phyloP scores from a whole-genome alignment of 192 early-diverging fungal genomes.

The Backusella liffmaniae region DNA sequence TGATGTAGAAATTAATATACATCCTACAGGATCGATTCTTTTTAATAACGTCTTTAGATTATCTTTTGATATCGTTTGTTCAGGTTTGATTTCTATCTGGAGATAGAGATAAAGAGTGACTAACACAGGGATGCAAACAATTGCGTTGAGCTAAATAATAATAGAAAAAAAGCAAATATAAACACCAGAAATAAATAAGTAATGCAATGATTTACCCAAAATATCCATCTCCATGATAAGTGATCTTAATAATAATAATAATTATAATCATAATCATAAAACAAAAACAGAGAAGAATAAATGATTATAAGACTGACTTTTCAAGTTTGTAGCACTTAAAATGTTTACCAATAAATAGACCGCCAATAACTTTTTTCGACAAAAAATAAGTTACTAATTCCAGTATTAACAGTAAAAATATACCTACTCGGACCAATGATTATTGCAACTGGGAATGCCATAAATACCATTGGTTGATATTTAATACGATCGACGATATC shows the following conservation, averaged over 20 bases:
- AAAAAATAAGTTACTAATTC: neutral
- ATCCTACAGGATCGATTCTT: neutral
- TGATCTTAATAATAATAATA: neutral
- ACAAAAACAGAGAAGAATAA: neutral
- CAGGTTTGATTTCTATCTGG: neutral
- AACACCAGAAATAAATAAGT: neutral
- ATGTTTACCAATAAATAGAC: neutral
- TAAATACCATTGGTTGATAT: neutral
- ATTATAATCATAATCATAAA: no score
- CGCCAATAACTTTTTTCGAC: neutral
- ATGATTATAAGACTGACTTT: neutral
- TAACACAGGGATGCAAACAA: neutral
- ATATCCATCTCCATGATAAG: neutral
- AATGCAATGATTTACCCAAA: neutral
- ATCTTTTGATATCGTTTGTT: neutral
- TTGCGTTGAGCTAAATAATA: neutral
- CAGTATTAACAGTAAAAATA: neutral
- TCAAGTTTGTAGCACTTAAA: neutral
- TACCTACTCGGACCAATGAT: neutral
- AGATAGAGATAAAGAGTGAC: neutral
- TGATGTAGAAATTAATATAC: neutral
- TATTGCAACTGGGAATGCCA: neutral
- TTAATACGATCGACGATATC: neutral
- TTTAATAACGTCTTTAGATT: neutral
- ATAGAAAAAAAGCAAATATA: neutral